phyloP scores from a whole-genome alignment of 2,329 filamentous ascomycete genomes.

The Pleurostoma richardsiae region DNA sequence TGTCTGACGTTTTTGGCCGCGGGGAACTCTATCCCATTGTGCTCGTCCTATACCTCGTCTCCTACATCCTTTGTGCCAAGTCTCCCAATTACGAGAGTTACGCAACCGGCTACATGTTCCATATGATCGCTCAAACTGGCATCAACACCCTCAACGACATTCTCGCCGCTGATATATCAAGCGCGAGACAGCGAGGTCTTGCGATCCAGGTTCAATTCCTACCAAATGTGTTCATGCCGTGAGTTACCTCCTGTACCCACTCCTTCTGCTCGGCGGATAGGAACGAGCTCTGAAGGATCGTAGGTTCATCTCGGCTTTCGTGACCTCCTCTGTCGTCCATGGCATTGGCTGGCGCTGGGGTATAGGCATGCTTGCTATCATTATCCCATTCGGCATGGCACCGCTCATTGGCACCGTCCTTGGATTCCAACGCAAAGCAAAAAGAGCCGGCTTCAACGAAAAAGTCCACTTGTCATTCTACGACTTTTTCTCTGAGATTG shows the following conservation, averaged over 20 bases:
- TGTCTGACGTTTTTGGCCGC: slow-evolving; percentile 57
- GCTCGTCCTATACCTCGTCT: slow-evolving; percentile 47
- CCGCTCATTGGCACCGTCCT: slow-evolving; percentile 43
- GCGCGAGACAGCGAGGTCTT: slow-evolving; percentile 43
- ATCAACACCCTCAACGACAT: slow-evolving; percentile 58
- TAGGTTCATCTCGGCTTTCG: slow-evolving; percentile 12
- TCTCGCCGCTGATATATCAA: slow-evolving; percentile 57
- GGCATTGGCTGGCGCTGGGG: slow-evolving; percentile 49
- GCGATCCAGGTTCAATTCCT: slow-evolving; percentile 33
- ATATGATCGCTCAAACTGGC: slow-evolving; percentile 52
- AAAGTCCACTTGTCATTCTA: slow-evolving; percentile 15
- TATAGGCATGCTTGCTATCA: slow-evolving; percentile 50
- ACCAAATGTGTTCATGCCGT: neutral
- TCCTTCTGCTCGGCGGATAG: slow-evolving; percentile 29
- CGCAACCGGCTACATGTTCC: slow-evolving; percentile 51
- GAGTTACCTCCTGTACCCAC: neutral
- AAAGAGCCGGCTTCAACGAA: slow-evolving; percentile 34
- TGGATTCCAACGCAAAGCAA: slow-evolving; percentile 42
- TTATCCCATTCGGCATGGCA: slow-evolving; percentile 42
- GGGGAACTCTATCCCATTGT: slow-evolving; percentile 56
- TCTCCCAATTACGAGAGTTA: slow-evolving; percentile 42
- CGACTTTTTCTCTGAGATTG: slow-evolving; percentile 29
- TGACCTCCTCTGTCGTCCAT: slow-evolving; percentile 48
- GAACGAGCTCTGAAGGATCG: neutral
- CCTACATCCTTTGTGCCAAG: slow-evolving; percentile 49